Conservation (phyloP, 2,329 filamentous ascomycete species). For the Xylariaceae sp. region DNA sequence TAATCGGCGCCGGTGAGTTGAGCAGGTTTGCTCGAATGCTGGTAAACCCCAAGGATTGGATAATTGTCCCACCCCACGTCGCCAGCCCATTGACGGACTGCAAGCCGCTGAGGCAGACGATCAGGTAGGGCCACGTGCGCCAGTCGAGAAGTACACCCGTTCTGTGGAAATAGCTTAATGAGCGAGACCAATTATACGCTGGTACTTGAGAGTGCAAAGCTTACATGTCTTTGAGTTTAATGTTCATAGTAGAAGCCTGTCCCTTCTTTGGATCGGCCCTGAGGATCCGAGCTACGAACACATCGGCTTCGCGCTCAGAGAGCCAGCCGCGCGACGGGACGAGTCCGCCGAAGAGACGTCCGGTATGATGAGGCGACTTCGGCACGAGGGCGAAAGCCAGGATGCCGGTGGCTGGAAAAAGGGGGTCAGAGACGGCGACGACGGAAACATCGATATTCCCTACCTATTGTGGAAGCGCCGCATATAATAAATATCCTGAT, state of each 20-base stretch:
- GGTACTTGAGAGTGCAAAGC: background rate
- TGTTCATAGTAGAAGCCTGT: conserved; percentile 24
- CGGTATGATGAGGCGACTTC: conserved; percentile 24
- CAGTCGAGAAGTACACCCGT: conserved; percentile 24
- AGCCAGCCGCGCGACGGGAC: conserved; percentile 23
- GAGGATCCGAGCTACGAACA: conserved; percentile 25
- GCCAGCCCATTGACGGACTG: conserved; percentile 22
- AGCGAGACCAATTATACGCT: background rate
- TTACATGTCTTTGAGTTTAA: conserved; percentile 25
- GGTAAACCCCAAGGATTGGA: conserved; percentile 26
- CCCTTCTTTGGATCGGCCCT: conserved; percentile 25
- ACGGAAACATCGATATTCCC: background rate
- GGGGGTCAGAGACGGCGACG: background rate
- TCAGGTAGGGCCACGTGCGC: conserved; percentile 27
- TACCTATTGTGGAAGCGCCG: conserved; percentile 26
- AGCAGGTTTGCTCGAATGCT: conserved; percentile 26
- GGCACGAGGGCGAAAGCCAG: conserved; percentile 25
- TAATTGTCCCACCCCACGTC: conserved; percentile 27
- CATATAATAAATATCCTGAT: conserved; percentile 29
- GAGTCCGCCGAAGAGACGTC: conserved; percentile 23
- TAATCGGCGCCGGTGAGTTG: conserved; percentile 21
- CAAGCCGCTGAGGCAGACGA: conserved; percentile 26
- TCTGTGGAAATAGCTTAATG: conserved; percentile 1
- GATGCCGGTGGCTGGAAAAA: conserved; percentile 19
- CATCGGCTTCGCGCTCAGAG: conserved; percentile 25